Evolutionary conservation across 257 asterid genomes (phyloP).

Genomic region (Penstemon barbatus): DNA sequence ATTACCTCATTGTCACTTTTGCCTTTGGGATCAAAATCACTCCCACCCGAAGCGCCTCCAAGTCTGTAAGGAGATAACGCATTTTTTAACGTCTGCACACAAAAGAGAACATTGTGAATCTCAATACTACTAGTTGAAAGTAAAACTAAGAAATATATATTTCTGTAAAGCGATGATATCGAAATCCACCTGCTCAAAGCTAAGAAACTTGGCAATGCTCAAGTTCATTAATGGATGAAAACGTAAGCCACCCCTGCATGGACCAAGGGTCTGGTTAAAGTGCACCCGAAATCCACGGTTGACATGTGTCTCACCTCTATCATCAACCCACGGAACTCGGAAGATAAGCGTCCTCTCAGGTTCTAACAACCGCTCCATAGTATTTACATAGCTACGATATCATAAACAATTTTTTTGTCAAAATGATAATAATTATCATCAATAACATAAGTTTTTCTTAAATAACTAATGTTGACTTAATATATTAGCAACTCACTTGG

Average conservation of each 20-base stretch:
- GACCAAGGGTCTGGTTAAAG: conserved; percentile 95
- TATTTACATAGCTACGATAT: conserved; percentile 74
- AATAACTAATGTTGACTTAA: conserved; percentile 12
- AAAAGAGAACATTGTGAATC: conserved; percentile 34
- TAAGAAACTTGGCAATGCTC: conserved; percentile 93
- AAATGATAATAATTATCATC: conserved; percentile 20
- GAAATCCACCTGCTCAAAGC: conserved; percentile 82
- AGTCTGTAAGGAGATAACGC: conserved; percentile 96
- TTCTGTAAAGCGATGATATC: neutral
- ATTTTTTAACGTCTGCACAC: conserved; percentile 81
- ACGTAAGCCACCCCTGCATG: conserved; percentile 98
- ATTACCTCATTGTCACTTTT: conserved; percentile 86
- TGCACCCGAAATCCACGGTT: conserved; percentile 95
- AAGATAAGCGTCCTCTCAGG: conserved; percentile 88
- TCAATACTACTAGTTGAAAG: no score
- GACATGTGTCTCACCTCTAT: conserved; percentile 91
- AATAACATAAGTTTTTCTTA: neutral
- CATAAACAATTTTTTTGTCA: conserved; percentile 28
- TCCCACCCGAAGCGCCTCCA: conserved; percentile 99
- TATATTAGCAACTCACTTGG: conserved; percentile 54
- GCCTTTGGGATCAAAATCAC: conserved; percentile 95
- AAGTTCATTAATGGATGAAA: conserved; percentile 91
- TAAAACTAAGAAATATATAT: conserved; percentile 9
- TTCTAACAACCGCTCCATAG: conserved; percentile 93
- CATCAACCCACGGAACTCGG: conserved; percentile 98